Evolutionary conservation across 2,329 filamentous ascomycete species (phyloP).

Genomic region (Diaporthe longicolla): DNA sequence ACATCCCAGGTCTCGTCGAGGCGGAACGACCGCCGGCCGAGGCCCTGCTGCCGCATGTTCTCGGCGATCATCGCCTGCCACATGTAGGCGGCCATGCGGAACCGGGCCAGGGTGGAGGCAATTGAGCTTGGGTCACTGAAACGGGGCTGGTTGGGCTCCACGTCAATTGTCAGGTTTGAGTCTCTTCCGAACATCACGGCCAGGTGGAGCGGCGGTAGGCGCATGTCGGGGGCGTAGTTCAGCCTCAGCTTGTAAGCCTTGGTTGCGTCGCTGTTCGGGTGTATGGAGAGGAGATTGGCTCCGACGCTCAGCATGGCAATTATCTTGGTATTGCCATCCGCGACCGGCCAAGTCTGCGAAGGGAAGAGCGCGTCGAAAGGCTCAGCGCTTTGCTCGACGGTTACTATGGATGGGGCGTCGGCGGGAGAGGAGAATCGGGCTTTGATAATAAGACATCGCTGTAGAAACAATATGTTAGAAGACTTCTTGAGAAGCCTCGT

Average conservation of each 20-base stretch:
- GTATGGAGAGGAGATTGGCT: neutral
- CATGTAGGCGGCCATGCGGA: constrained; percentile 1
- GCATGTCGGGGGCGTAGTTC: neutral
- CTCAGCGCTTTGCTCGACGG: neutral
- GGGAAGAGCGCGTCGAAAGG: neutral
- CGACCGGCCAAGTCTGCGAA: neutral
- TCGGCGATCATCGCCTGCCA: constrained; percentile 14
- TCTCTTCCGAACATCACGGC: neutral
- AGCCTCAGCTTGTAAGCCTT: neutral
- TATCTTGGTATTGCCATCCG: neutral
- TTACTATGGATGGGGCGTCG: neutral
- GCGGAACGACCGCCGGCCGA: neutral
- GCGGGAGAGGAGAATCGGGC: neutral
- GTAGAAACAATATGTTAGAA: neutral
- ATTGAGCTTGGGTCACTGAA: neutral
- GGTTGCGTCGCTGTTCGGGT: neutral
- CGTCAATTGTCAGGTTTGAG: neutral
- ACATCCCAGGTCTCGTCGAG: neutral
- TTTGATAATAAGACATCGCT: constrained; percentile 5
- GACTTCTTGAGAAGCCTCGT: fast-evolving
- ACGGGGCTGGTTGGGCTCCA: neutral
- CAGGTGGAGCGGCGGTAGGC: neutral
- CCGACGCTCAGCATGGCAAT: neutral
- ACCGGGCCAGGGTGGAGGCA: neutral
- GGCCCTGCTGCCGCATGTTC: neutral